A percentile compares a stretch with the other conserved stretches of the same genome.
Evolutionary conservation across 1,284 basidiomycete species (phyloP).

Genomic region (Rhizoctonia solani): DNA sequence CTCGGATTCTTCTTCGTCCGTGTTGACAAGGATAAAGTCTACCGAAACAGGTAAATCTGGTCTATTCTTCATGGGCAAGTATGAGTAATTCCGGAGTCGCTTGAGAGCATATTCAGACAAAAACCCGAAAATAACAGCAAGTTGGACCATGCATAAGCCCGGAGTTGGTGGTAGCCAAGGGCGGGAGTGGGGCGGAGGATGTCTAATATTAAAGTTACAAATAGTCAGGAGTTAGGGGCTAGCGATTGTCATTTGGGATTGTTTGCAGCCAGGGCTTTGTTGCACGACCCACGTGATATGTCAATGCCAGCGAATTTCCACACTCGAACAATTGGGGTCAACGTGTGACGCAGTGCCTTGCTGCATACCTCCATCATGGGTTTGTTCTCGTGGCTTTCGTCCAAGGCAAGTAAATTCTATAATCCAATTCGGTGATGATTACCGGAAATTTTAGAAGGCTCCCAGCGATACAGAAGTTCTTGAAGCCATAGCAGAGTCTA

Average conservation of each 20-base stretch:
- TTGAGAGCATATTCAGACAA: too few relatives aligned
- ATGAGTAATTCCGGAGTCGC: too few relatives aligned
- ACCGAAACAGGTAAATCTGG: too few relatives aligned
- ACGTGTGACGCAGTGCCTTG: conserved; percentile 29
- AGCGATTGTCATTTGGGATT: neutral
- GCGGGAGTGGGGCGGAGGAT: too few relatives aligned
- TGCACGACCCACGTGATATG: conserved; percentile 24
- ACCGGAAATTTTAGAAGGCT: conserved; percentile 5
- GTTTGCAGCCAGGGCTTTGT: neutral
- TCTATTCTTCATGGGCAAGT: too few relatives aligned
- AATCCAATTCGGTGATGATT: neutral
- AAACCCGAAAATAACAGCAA: too few relatives aligned
- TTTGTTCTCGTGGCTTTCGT: conserved; percentile 30
- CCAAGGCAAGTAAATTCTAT: conserved; percentile 14
- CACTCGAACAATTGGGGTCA: conserved; percentile 29
- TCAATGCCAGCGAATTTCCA: conserved; percentile 18
- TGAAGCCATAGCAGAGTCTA: conserved; percentile 63
- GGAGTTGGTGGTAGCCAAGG: too few relatives aligned
- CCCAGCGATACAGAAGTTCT: conserved; percentile 77
- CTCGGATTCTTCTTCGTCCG: too few relatives aligned
- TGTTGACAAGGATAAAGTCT: too few relatives aligned
- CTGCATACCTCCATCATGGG: conserved; percentile 28
- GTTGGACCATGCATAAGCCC: too few relatives aligned
- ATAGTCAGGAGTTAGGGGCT: conserved; percentile 3
- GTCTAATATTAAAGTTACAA: neutral